Evolutionary conservation across 768 basidiomycete species (phyloP).

Genomic region (Lactarius deliciosus): DNA sequence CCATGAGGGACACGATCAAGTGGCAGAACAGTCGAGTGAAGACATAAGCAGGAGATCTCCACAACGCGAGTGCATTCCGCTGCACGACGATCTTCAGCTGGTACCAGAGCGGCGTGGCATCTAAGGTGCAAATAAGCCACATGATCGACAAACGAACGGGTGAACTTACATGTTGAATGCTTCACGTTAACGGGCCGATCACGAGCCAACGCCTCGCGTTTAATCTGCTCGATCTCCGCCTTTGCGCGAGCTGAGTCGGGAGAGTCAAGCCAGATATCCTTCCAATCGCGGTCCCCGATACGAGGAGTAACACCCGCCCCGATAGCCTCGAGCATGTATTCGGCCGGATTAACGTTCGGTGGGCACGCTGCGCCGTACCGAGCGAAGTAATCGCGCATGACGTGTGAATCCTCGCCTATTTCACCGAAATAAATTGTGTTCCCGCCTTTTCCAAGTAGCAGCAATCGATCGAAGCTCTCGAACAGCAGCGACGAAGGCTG

Average conservation of each 20-base stretch:
- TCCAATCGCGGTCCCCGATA: conserved; percentile 82
- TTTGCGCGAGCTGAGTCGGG: conserved; percentile 46
- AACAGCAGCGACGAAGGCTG: conserved; percentile 86
- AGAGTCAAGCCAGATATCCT: conserved; percentile 79
- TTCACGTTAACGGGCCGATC: conserved; percentile 1
- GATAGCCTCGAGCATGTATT: conserved; percentile 81
- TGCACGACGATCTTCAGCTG: conserved; percentile 69
- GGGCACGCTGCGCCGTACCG: conserved; percentile 75
- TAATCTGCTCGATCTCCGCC: conserved; percentile 46
- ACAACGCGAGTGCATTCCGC: conserved; percentile 73
- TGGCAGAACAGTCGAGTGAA: conserved; percentile 82
- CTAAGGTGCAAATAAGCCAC: conserved; percentile 46
- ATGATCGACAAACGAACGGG: neutral
- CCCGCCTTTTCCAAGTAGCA: conserved; percentile 76
- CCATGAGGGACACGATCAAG: conserved; percentile 63
- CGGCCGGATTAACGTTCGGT: conserved; percentile 72
- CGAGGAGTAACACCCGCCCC: conserved; percentile 77
- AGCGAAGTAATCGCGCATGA: conserved; percentile 76
- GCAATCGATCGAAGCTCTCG: conserved; percentile 77
- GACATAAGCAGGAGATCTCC: conserved; percentile 84
- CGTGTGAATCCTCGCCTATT: conserved; percentile 71
- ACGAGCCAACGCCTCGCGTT: conserved; percentile 30
- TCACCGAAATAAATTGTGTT: conserved; percentile 93
- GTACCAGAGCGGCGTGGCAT: conserved; percentile 60
- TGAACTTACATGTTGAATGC: conserved; percentile 18